Evolutionary conservation across 2,329 filamentous ascomycete species (phyloP).

Genomic region (Aureobasidium lini): DNA sequence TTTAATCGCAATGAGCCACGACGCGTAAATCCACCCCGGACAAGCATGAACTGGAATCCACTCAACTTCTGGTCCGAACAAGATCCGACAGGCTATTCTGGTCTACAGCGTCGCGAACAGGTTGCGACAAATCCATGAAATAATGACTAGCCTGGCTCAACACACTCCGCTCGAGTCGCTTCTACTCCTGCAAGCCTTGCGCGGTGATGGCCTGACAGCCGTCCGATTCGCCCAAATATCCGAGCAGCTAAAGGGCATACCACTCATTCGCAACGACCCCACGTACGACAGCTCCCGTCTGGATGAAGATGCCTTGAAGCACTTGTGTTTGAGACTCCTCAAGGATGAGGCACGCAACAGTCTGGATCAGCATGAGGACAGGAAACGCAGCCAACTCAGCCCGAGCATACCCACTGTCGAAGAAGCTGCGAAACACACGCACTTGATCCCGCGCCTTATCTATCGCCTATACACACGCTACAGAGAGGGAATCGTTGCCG

Average conservation of each 20-base stretch:
- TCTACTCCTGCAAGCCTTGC: slow-evolving; percentile 74
- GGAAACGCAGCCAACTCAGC: slow-evolving; percentile 65
- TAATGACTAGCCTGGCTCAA: slow-evolving; percentile 47
- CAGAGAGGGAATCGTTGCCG: slow-evolving; percentile 57
- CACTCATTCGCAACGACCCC: slow-evolving; percentile 60
- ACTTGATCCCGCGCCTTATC: slow-evolving; percentile 63
- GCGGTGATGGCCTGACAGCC: slow-evolving; percentile 57
- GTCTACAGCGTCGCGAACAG: background rate
- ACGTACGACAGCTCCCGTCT: slow-evolving; percentile 68
- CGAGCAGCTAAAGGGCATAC: slow-evolving; percentile 64
- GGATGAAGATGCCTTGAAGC: slow-evolving; percentile 68
- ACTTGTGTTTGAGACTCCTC: slow-evolving; percentile 69
- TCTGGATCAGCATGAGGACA: slow-evolving; percentile 23
- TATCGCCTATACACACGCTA: slow-evolving; percentile 70
- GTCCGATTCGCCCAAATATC: slow-evolving; percentile 64
- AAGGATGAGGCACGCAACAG: slow-evolving; percentile 58
- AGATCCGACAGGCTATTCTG: background rate
- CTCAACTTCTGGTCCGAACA: background rate
- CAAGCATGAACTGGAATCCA: background rate
- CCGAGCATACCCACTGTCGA: slow-evolving; percentile 57
- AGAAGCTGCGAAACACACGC: slow-evolving; percentile 58
- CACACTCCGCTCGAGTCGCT: slow-evolving; percentile 84
- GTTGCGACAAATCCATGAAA: slow-evolving; percentile 19
- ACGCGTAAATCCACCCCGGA: background rate
- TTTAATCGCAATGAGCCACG: background rate